These are phyloP conservation scores for Discostella pseudostelligera DNA, from an alignment of 108 stramenopile species.

Conservation along the genomic window DNA sequence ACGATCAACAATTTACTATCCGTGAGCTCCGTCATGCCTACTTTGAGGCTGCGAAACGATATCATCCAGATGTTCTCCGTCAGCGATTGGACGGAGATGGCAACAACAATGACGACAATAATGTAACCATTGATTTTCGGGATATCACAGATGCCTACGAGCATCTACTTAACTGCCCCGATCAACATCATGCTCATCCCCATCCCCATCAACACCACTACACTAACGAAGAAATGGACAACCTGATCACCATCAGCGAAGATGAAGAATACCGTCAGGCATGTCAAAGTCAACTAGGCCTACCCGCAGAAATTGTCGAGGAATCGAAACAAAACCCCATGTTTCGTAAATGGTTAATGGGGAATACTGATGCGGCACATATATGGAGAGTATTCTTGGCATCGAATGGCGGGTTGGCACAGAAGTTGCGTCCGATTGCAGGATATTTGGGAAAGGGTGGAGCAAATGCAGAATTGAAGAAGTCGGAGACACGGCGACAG, in stretches of 20 bases:
- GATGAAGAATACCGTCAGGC: conserved; percentile 69
- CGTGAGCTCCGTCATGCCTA: conserved; percentile 70
- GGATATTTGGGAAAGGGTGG: conserved; percentile 24
- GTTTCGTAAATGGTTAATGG: conserved; percentile 76
- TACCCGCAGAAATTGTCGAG: conserved; percentile 80
- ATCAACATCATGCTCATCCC: too few relatives aligned
- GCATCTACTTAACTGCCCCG: conserved; percentile 35
- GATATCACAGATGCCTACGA: conserved; percentile 72
- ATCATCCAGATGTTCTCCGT: conserved; percentile 63
- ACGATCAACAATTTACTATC: conserved; percentile 26
- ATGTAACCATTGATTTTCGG: conserved; percentile 45
- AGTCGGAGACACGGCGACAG: conserved; percentile 30
- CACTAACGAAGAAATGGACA: conserved; percentile 12
- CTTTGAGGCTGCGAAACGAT: conserved; percentile 67
- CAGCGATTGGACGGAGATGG: conserved; percentile 21
- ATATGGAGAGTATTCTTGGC: conserved; percentile 73
- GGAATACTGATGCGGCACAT: conserved; percentile 74
- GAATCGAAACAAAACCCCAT: conserved; percentile 79
- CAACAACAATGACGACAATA: background rate
- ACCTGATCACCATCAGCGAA: conserved; percentile 49
- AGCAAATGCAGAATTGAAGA: conserved; percentile 8
- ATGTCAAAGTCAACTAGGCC: conserved; percentile 57
- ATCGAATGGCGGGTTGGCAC: conserved; percentile 71
- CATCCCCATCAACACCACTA: background rate
- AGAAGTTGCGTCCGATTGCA: conserved; percentile 46